These are phyloP conservation scores for Beauveria rudraprayagi DNA, from an alignment of 2,329 filamentous ascomycete genomes.

Conservation along the genomic window DNA sequence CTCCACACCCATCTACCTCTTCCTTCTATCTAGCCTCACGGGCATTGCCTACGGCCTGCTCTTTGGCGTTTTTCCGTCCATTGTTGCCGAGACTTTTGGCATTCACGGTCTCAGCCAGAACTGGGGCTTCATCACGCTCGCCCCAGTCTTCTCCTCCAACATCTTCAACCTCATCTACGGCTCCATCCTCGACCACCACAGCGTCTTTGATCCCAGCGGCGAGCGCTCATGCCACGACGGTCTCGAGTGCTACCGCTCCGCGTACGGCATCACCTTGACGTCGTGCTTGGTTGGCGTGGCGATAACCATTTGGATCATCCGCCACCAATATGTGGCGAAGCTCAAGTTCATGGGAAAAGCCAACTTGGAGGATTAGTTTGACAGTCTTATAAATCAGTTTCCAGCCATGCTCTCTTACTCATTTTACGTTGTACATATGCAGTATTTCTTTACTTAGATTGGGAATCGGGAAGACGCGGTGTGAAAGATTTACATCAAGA, in stretches of 20 bases:
- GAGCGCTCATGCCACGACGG: slow-evolving; percentile 71
- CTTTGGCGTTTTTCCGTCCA: slow-evolving; percentile 87
- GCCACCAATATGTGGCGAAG: slow-evolving; percentile 41
- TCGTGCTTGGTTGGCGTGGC: slow-evolving; percentile 62
- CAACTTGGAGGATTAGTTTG: slow-evolving; percentile 28
- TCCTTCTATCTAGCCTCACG: slow-evolving; percentile 71
- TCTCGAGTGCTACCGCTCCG: slow-evolving; percentile 68
- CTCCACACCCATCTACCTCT: slow-evolving; percentile 67
- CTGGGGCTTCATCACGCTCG: slow-evolving; percentile 91
- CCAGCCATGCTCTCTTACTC: neutral
- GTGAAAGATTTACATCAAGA: neutral
- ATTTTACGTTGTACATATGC: slow-evolving; percentile 4
- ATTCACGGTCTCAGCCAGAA: slow-evolving; percentile 85
- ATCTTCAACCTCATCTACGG: slow-evolving; percentile 92
- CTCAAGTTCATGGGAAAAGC: slow-evolving; percentile 30
- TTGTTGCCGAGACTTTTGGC: slow-evolving; percentile 85
- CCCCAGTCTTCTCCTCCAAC: slow-evolving; percentile 80
- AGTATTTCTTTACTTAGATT: neutral
- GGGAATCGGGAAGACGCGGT: neutral
- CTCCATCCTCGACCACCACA: slow-evolving; percentile 72
- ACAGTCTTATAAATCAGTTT: neutral
- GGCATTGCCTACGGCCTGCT: slow-evolving; percentile 88
- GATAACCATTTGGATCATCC: slow-evolving; percentile 64
- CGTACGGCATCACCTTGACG: slow-evolving; percentile 71
- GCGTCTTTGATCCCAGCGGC: slow-evolving; percentile 57